A percentile compares a stretch with the other conserved stretches of the same genome.
Conservation (phyloP, 176 grass and related monocot genomes). For the Saccharum officinarum region DNA sequence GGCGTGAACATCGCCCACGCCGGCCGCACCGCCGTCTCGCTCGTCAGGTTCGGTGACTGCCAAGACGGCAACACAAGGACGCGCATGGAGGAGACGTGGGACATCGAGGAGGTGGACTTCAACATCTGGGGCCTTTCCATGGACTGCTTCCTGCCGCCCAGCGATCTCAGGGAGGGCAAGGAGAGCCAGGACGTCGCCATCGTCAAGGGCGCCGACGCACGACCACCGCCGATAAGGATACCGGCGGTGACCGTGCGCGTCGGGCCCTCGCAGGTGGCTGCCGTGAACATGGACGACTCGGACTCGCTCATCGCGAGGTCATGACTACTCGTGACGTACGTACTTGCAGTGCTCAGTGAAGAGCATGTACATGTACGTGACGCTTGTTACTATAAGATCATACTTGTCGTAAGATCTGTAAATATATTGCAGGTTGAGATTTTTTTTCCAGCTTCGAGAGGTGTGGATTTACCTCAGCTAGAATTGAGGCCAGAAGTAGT, state of each 20-base stretch:
- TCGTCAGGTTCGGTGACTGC: constrained; percentile 76
- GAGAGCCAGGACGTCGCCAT: constrained; percentile 23
- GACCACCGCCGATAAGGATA: constrained; percentile 48
- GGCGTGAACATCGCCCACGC: constrained; percentile 93
- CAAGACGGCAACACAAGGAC: constrained; percentile 66
- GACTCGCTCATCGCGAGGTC: constrained; percentile 53
- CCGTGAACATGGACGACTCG: constrained; percentile 54
- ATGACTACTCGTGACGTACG: constrained; percentile 14
- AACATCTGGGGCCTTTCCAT: constrained; percentile 82
- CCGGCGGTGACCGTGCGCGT: constrained; percentile 48
- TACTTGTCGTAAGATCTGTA: constrained; percentile 45
- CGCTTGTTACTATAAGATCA: constrained; percentile 16
- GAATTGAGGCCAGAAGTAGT: constrained; percentile 32
- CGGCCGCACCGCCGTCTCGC: constrained; percentile 69
- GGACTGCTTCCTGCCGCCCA: constrained; percentile 94
- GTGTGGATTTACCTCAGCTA: constrained; percentile 45
- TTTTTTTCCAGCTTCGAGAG: background rate
- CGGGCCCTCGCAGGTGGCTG: constrained; percentile 79
- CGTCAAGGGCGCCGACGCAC: constrained; percentile 33
- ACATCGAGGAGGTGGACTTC: constrained; percentile 92
- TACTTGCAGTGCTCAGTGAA: background rate
- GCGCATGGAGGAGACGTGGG: constrained; percentile 89
- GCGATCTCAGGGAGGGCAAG: constrained; percentile 73
- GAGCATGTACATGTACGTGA: background rate
- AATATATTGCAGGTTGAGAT: constrained; percentile 56